Percentiles rank a stretch among this genome's conserved stretches.
phyloP scores from a whole-genome alignment of 345 rosid genomes.

The Murraya paniculata region DNA sequence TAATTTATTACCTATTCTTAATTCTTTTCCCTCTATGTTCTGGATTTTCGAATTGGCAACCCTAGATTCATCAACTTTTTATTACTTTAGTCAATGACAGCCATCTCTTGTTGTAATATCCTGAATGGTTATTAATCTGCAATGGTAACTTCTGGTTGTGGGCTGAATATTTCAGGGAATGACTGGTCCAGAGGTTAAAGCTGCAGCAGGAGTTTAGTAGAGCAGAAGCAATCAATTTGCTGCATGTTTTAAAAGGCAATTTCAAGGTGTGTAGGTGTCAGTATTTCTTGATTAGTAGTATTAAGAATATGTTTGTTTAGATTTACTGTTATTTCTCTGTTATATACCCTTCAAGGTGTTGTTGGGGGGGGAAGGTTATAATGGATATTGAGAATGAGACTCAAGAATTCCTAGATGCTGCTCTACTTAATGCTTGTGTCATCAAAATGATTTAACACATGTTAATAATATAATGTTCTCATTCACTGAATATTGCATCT shows the following conservation, averaged over 20 bases:
- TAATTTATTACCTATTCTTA: background rate
- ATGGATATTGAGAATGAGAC: no score
- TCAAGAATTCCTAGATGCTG: no score
- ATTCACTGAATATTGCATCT: no score
- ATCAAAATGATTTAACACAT: no score
- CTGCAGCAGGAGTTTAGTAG: constrained; percentile 61
- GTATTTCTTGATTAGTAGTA: no score
- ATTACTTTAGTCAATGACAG: background rate
- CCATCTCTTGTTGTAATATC: background rate
- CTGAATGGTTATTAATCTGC: background rate
- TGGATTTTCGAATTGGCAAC: constrained; percentile 1
- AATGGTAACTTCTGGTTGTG: background rate
- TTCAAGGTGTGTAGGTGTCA: constrained; percentile 26
- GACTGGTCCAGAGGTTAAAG: constrained; percentile 48
- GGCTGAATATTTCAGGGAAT: constrained; percentile 39
- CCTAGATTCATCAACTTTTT: background rate
- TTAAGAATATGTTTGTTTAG: no score
- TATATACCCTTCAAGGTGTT: no score
- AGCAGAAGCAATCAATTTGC: constrained; percentile 5
- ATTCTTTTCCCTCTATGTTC: background rate
- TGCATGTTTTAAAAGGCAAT: constrained; percentile 16
- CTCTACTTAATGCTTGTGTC: no score
- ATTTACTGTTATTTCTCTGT: no score
- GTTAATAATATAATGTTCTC: no score
- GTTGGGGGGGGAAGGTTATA: no score